Evolutionary conservation across 1,139 yeast genomes (phyloP), one percentile per base, ranked within the genome.

Genomic region (Nematodospora anomalae): DNA sequence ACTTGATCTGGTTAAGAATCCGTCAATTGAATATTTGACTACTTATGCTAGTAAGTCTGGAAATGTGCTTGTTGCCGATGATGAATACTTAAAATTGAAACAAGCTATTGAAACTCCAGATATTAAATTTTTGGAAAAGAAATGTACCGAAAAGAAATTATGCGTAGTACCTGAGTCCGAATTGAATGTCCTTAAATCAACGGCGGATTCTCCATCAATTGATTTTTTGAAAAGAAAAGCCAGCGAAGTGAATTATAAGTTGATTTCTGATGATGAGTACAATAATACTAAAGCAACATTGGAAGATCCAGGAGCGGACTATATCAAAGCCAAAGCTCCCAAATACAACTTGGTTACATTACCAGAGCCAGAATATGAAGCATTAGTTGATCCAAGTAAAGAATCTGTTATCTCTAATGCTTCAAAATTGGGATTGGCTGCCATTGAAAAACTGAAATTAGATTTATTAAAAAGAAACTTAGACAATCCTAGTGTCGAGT

Each of bases 251-350:
- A 23, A 34, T 20, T 12, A 30, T 16, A 27, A 32, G 28, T 49
- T 65, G 13, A 47, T 47, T 4, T 37, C 40, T 1, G 44, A 51
- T 31, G 44, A 46, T 5, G 43, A 48, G 4, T 40, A 37, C 14
- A 42, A 33, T 6, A 53, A 54, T 1, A 56, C 42, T 45, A 58
- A 18, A 28, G 47, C 27, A 44, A 50, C 23, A 49, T 52, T 40
- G 2, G 46, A 53, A 0, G 43, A 51, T 2, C 67, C 72, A 28
- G 38, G 54, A 7, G 32, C 51, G 3, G 64, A 58, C 2, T 56
- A 50, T 30, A 37, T 71, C 7, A 43, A 43, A 10, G 40, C 41
- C 16, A 47, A 48, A 26, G 50, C 57, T 1, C 36, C 37, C 1
- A 38, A 28, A 6, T 33, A 41, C 11, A 46, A 48, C 7, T 38